Base-by-base conservation (phyloP, 2,329 filamentous ascomycete species). In the Calcarisporium arbuscula region DNA sequence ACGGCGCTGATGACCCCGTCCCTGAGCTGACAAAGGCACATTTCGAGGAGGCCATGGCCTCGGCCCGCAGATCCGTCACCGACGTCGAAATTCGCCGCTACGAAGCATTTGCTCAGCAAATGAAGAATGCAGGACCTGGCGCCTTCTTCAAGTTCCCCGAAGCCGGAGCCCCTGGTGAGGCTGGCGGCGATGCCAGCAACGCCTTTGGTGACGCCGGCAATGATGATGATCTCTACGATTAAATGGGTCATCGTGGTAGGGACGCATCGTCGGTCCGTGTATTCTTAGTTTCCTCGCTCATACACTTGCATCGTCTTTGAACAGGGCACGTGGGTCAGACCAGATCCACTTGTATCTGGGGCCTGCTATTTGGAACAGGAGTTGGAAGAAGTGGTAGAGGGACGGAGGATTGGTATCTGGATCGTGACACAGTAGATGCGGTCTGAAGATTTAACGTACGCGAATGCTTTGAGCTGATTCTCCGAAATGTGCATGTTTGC, bases 11-110 rank as follows among this genome's bases (percentile, higher is more conserved):
- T 61, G 92, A 98, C 54, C 88, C 90, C 29, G 92, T 98, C 25
- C 92, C 92, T 11, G 85, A 95, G 66, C 80, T 98, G 39, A 96
- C 92, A 52, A 92, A 86, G 68, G 84, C 82, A 39, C 92, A 98
- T 68, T 98, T 98, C 58, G 90, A 96, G 71, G 92, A 98, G 74
- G 92, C 92, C 28, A 98, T 98, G 92, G 80, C 85, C 62, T 82
- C 83, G 63, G 92, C 92, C 45, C 84, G 92, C 62, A 80, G 85
- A 58, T 96, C 92, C 19, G 92, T 98, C 49, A 89, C 79, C 38
- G 92, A 98, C 50, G 90, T 96, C 16, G 92, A 98, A 74, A 94
- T 98, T 53, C 85, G 92, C 56, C 83, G 90, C 42, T 98, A 98
- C 68, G 92, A 98, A 74, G 90, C 92, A 5, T 98, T 98, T 54